Percentiles rank a stretch among this genome's conserved stretches.
These are phyloP conservation scores for Pseudofabraea citricarpa DNA, from an alignment of 2,329 filamentous ascomycete species.

Conservation along the genomic window DNA sequence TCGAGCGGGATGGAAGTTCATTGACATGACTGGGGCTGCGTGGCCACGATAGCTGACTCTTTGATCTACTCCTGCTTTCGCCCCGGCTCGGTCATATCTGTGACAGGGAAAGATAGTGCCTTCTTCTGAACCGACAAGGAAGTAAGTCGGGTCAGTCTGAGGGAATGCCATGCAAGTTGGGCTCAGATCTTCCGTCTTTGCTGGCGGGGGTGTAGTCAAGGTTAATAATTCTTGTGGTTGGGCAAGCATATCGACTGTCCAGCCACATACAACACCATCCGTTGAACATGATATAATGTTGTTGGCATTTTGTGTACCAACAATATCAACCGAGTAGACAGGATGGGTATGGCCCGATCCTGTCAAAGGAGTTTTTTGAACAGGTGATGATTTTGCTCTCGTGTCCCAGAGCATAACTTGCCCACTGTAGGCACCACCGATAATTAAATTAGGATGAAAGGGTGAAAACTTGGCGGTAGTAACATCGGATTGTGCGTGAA, in stretches of 20 bases:
- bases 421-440: constrained; percentile 93
- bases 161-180: constrained; percentile 95
- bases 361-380: constrained; percentile 93
- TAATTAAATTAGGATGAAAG: constrained; percentile 92
- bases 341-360: constrained; percentile 95
- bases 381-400: constrained; percentile 78
- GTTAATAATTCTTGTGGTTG: constrained; percentile 94
- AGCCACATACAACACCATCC: constrained; percentile 92
- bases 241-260: constrained; percentile 96
- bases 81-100: constrained; percentile 92
- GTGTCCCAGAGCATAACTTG: constrained; percentile 98
- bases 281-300: constrained; percentile 98
- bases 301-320: constrained; percentile 97
- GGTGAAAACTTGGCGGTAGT: constrained; percentile 97
- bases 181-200: constrained; percentile 89
- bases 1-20: constrained; percentile 89
- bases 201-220: constrained; percentile 76
- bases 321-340: constrained; percentile 90
- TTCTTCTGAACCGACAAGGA: constrained; percentile 94
- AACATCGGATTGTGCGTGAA: constrained; percentile 94
- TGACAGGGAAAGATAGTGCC: constrained; percentile 95
- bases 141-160: constrained; percentile 92
- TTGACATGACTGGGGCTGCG: constrained; percentile 89
- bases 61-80: constrained; percentile 90
- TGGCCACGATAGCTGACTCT: constrained; percentile 87